Evolutionary conservation across 768 basidiomycete genomes (phyloP), one percentile per base, ranked within the genome.

Genomic region (Strobilomyces echinocephalus): DNA sequence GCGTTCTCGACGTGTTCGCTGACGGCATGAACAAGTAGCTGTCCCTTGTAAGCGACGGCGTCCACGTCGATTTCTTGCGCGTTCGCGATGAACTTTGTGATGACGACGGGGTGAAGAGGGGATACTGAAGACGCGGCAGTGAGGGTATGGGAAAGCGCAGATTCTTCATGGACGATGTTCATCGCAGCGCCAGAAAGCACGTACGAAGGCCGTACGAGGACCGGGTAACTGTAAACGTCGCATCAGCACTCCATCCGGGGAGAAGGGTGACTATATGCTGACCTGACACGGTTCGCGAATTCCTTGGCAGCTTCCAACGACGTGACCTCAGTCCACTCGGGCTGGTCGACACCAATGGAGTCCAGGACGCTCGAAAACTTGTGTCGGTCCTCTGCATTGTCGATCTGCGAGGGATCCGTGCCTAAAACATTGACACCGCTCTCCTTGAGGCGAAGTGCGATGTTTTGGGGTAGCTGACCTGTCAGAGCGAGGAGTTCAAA

Each of bases 1-100:
- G 95, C 95, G 62, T 97, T 94, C 73, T 99, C 97, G 53, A 98
- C 92, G 69, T 99, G 97, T 70, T 99, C 97, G 4, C 95, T 98
- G 52, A 99, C 81, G 49, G 95, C 95, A 63, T 98, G 95, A 30
- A 99, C 82, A 47, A 98, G 80, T 10, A 98, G 88, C 60, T 84
- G 81, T 59, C 97, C 97, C 56, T 93, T 75, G 77, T 97, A 82
- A 2, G 92, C 95, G 50, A 97, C 97, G 39, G 95, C 97, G 65
- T 99, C 97, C 42, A 98, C 84, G 58, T 99, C 97, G 57, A 99
- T 95, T 70, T 98, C 97, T 71, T 98, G 94, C 8, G 97, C 95
- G 60, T 86, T 83, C 69, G 95, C 91, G 64, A 99, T 99, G 82
- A 97, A 99, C 72, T 98, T 97, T 63, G 95, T 93, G 72, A 99